phyloP scores from a whole-genome alignment of 208 protist genomes.

The Novymonas esmeraldas region DNA sequence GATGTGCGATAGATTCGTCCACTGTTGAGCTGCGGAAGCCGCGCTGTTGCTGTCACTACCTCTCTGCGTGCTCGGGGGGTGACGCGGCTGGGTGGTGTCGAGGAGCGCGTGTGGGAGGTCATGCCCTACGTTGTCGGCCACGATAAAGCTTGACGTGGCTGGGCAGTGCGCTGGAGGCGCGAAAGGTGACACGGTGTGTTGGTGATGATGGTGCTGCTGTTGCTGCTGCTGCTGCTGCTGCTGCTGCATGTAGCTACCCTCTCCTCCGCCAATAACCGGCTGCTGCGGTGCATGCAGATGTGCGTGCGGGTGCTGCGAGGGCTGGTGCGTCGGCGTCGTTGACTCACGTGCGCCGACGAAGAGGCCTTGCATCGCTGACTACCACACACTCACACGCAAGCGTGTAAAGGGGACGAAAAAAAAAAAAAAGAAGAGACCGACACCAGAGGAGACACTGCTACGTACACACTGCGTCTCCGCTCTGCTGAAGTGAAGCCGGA shows the following conservation, averaged over 20 bases:
- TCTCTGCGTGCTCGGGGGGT: background rate
- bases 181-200: too few relatives aligned
- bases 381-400: background rate
- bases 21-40: background rate
- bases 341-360: background rate
- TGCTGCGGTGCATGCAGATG: too few relatives aligned
- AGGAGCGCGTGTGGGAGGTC: background rate
- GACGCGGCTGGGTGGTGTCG: background rate
- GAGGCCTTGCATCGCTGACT: constrained; percentile 1
- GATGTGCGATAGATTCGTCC: background rate
- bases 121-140: background rate
- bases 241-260: too few relatives aligned
- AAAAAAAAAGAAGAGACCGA: constrained; percentile 6
- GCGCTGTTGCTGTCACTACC: background rate
- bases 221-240: constrained; percentile 3
- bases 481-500: too few relatives aligned
- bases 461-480: background rate
- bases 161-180: background rate
- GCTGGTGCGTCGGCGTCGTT: background rate
- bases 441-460: background rate
- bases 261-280: too few relatives aligned
- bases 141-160: background rate
- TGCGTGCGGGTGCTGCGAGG: background rate
- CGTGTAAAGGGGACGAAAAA: background rate
- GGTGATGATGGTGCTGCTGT: background rate